Evolutionary conservation across 2,329 filamentous ascomycete genomes (phyloP), one percentile per base, ranked within the genome.

Genomic region (Chlorencoelia australis): DNA sequence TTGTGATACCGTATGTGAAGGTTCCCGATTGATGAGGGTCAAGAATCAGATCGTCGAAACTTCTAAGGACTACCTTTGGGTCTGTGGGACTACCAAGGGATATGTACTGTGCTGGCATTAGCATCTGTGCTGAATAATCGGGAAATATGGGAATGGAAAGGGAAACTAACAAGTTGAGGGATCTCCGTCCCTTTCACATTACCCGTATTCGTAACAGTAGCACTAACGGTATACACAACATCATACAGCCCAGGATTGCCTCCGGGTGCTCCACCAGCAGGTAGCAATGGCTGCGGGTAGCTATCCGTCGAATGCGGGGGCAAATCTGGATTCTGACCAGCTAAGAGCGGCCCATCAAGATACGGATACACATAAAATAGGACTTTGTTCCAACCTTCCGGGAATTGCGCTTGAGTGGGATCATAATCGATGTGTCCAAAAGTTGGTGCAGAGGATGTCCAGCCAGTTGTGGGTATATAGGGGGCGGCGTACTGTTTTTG

Each of bases 11-110:
- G 1, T 74, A 77, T 1, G 59, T 67, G 65, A 93, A 93, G 2
- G 68, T 73, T 3, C 64, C 67, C 35, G 69, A 74, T 61, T 78
- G 60, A 9, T 82, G 82, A 0, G 84, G 69, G 1, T 71, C 66
- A 43, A 95, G 75, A 33, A 65, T 67, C 36, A 95, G 60, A 33
- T 85, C 77, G 40, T 93, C 82, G 55, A 95, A 96, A 35, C 79
- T 79, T 39, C 89, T 79, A 10, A 96, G 77, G 8, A 76, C 68
- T 17, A 69, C 62, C 4, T 67, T 62, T 2, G 77, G 72, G 52
- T 95, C 83, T 16, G 77, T 68, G 0, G 80, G 72, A 0, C 83
- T 86, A 31, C 88, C 89, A 4, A 93, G 81, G 13, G 72, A 77
- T 39, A 96, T 56, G 61, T 96, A 89, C 49, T 54, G 82, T 41